Base-by-base conservation (phyloP, 768 basidiomycete species). In the Tricholoma bakamatsutake region DNA sequence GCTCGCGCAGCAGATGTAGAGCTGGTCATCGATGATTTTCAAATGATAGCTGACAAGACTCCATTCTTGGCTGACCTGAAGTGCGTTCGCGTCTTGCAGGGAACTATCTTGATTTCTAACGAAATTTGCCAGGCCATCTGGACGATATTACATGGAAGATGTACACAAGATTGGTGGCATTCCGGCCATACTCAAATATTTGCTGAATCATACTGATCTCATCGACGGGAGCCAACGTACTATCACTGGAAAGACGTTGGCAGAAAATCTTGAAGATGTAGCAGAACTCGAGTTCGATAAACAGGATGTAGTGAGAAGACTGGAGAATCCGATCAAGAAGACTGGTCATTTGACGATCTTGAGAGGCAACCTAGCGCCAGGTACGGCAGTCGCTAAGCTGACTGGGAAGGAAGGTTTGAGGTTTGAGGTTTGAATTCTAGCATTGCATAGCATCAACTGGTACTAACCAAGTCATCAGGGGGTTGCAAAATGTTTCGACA, bases 71-170 rank as follows among this genome's bases (percentile, higher is more conserved):
- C 87, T n/a, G 88, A 94, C 64, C 76, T 94, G 58, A 90, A 83
- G 82, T 82, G 66, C 55, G 72, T 73, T 67, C 66, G 42, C 50
- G 55, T 48, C 24, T 42, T 34, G 12, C 37, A 17, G 45, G 1
- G 40, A 11, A 27, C 27, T 21, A 6, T 30, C 10, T 52, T 47
- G 27, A 52, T 12, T 12, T 30, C 35, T 49, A 5, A 33, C 55
- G 34, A 34, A 47, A 18, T 59, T 55, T 34, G 45, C 21, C 54
- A 87, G 85, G 72, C 90, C 90, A 13, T 90, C 90, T 6, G 92
- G 90, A 24, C 83, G 83, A 72, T 94, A 91, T 69, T 84, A 87
- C 64, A 93, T 94, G 90, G 87, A 93, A 69, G 92, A 95, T 62
- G 78, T 94, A 46, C 92, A 94, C 74, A 82, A 78, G 59, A 83